Evolutionary conservation across 2,329 filamentous ascomycete genomes (phyloP), one percentile per base, ranked within the genome.

Genomic region (Fusarium keratoplasticum): DNA sequence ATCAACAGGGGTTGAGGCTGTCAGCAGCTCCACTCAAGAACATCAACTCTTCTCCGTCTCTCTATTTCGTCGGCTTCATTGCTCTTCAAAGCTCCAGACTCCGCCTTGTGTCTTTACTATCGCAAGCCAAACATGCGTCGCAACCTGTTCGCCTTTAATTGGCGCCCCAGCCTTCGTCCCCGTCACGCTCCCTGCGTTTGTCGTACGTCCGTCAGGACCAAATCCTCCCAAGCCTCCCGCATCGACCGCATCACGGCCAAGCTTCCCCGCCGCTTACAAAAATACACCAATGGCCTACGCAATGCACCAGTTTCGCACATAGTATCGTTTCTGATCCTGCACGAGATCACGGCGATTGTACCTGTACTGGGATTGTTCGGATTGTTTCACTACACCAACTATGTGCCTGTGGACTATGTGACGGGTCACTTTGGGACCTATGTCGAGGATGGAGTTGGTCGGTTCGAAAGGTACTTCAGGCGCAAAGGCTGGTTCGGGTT

Each of bases 331-430:
- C 86, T 98, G 13, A 86, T 98, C 42, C 88, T 99, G 0, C 96
- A 99, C 85, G 96, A 99, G 83, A 81, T 98, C 52, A 98, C 96
- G 1, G 96, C 96, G 11, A 85, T 98, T 13, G 82, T 96, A 2
- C 96, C 96, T 0, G 84, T 98, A 0, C 81, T 97, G 42, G 92
- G 89, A 0, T 88, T 98, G 1, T 91, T 94, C 25, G 91, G 88
- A 1, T 81, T 90, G 2, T 98, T 99, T 82, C 94, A 98, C 84
- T 95, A 94, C 80, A 91, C 90, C 2, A 87, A 91, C 70, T 93
- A 93, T 87, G 87, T 95, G 31, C 95, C 96, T 0, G 78, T 89
- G 18, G 79, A 81, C 54, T 88, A 87, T 79, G 83, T 89, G 76
- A 82, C 85, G 52, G 82, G 83, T 22, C 84, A 87, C 66, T 88